Conservation (phyloP, 1,139 yeast species). For the Pichia sp. region DNA sequence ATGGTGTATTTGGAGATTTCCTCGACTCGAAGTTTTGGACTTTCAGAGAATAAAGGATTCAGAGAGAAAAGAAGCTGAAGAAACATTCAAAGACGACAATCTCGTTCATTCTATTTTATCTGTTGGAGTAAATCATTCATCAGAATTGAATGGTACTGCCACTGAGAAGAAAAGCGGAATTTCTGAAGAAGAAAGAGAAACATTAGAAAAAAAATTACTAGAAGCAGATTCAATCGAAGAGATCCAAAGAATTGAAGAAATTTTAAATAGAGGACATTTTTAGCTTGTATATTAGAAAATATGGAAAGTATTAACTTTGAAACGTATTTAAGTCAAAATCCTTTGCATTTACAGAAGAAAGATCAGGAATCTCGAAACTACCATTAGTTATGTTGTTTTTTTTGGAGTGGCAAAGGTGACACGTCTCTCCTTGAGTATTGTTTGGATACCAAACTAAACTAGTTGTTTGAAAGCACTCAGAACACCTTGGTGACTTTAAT, state of each 20-base stretch:
- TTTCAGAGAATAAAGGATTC: constrained; percentile 49
- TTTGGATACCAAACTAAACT: constrained; percentile 24
- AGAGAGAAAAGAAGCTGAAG: constrained; percentile 43
- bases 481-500: constrained; percentile 2
- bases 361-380: constrained; percentile 14
- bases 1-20: constrained; percentile 55
- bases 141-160: neutral
- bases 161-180: constrained; percentile 30
- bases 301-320: no score
- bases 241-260: constrained; percentile 60
- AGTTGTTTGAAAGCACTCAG: constrained; percentile 3
- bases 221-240: constrained; percentile 66
- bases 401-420: constrained; percentile 24
- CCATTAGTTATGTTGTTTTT: constrained; percentile 15
- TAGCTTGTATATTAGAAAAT: no score
- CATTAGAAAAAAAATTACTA: constrained; percentile 46
- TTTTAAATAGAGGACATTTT: constrained; percentile 30
- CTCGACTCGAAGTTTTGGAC: constrained; percentile 58
- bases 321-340: constrained; percentile 6
- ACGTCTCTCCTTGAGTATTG: constrained; percentile 18
- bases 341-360: constrained; percentile 12
- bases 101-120: constrained; percentile 10
- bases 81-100: constrained; percentile 39
- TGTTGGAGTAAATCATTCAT: neutral
- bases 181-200: constrained; percentile 45